These are phyloP conservation scores for Hypoxylon rubiginosum DNA, from an alignment of 2,329 filamentous ascomycete genomes.

Conservation along the genomic window DNA sequence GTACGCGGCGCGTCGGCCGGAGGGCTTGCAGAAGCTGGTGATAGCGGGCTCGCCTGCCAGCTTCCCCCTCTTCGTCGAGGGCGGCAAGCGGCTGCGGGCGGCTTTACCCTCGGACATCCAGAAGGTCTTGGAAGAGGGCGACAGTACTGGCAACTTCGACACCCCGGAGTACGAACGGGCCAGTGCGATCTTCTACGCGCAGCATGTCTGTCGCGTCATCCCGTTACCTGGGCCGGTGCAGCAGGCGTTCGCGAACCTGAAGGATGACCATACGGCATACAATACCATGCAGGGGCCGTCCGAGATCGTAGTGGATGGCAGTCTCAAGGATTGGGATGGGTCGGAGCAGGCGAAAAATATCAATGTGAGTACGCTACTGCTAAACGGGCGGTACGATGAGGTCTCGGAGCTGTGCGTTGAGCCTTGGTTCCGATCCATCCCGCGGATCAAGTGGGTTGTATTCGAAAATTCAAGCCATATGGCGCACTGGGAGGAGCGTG, in stretches of 20 bases:
- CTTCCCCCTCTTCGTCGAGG: constrained; percentile 37
- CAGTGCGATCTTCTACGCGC: constrained; percentile 28
- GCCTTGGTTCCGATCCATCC: constrained; percentile 39
- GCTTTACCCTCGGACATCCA: constrained; percentile 38
- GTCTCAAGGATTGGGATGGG: constrained; percentile 30
- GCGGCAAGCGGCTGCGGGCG: constrained; percentile 20
- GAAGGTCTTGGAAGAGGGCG: constrained; percentile 37
- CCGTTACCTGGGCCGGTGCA: constrained; percentile 35
- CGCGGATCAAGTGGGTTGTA: constrained; percentile 39
- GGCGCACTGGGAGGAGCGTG: constrained; percentile 38
- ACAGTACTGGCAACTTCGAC: constrained; percentile 36
- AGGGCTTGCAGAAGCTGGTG: constrained; percentile 34
- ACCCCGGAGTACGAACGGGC: constrained; percentile 36
- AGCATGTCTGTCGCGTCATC: constrained; percentile 35
- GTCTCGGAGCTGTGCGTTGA: constrained; percentile 20
- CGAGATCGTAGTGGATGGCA: constrained; percentile 24
- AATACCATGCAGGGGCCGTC: constrained; percentile 35
- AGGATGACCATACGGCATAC: constrained; percentile 40
- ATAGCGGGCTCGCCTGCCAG: constrained; percentile 38
- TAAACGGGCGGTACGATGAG: constrained; percentile 31
- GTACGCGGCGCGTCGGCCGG: constrained; percentile 15
- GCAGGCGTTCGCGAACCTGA: constrained; percentile 31
- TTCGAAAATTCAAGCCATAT: constrained; percentile 41
- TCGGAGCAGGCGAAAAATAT: constrained; percentile 22
- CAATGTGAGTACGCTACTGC: constrained; percentile 14